Evolutionary conservation across 2,329 filamentous ascomycete genomes (phyloP), one percentile per base, ranked within the genome.

Genomic region (Fusarium kyushuense): DNA sequence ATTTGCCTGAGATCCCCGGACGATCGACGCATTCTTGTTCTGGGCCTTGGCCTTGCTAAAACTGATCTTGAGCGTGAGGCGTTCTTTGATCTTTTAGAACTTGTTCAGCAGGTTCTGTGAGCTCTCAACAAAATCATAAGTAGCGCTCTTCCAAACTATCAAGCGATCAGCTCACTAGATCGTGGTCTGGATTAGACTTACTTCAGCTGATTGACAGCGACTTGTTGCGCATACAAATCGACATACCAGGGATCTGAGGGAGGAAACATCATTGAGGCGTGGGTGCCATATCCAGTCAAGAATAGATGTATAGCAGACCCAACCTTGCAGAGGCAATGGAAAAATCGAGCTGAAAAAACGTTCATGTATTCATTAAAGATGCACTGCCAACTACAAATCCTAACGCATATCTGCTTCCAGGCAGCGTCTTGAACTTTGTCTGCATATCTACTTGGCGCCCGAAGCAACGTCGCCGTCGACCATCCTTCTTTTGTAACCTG

Each of bases 1-100:
- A 86, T 99, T 61, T 85, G 90, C 19, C 87, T 90, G 62, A 89
- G 89, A 66, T 85, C 92, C 53, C 89, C 93, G 2, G 84, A 89
- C 46, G 87, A 90, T 66, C 82, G 81, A 56, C 83, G 89, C 41
- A 89, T 83, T 3, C 76, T 91, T n/a, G 80, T 91, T 12, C 77
- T 91, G 4, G 89, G 89, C 0, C 78, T 91, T 11, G 89, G 89
- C 1, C 72, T 91, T 58, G 80, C 80, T 32, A 85, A 81, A 63
- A 76, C 83, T 3, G 83, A 84, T 42, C 79, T 81, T 7, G 81
- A 82, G 30, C 82, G 87, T 16, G 86, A 88, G 52, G 81, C 83
- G 0, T 91, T 90, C 73, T 89, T 90, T 73, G 89, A 91, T 70
- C 76, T 91, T 8, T 76, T 92, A 41, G 89, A 91, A 69, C 78